These are phyloP conservation scores for Effrenium voratum DNA, from an alignment of 73 alveolate genomes.

Conservation along the genomic window DNA sequence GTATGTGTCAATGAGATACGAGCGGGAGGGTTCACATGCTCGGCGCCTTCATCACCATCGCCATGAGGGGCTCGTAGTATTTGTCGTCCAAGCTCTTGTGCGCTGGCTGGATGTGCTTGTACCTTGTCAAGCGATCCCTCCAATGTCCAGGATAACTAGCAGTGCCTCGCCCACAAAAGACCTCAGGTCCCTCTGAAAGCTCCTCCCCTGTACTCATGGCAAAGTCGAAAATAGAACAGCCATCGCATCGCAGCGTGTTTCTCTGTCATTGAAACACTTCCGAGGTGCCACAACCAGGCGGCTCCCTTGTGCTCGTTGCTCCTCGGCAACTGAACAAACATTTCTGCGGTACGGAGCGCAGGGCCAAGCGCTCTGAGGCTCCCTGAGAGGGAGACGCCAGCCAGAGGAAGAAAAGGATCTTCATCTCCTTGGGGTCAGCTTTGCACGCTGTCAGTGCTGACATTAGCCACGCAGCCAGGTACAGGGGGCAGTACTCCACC, in stretches of 20 bases:
- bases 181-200: neutral
- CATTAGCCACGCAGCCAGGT: neutral
- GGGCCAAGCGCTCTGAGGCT: too few species aligned
- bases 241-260: too few species aligned
- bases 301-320: conserved; percentile 87
- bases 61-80: conserved; percentile 58
- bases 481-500: conserved; percentile 86
- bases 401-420: conserved; percentile 81
- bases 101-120: conserved; percentile 50
- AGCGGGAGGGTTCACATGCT: too few species aligned
- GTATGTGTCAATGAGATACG: too few species aligned
- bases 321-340: conserved; percentile 1
- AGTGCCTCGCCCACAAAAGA: neutral
- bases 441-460: neutral
- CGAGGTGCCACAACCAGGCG: conserved; percentile 27
- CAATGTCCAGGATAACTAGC: neutral
- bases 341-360: neutral
- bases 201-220: too few species aligned
- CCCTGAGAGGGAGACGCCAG: conserved; percentile 34
- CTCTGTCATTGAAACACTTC: neutral
- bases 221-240: too few species aligned
- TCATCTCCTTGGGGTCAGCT: conserved; percentile 15
- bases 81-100: conserved; percentile 54
- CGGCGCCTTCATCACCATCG: conserved; percentile 58
- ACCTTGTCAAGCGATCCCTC: neutral